Conservation (phyloP, 192 early-diverging fungal species). For the Entomortierella lignicola region DNA sequence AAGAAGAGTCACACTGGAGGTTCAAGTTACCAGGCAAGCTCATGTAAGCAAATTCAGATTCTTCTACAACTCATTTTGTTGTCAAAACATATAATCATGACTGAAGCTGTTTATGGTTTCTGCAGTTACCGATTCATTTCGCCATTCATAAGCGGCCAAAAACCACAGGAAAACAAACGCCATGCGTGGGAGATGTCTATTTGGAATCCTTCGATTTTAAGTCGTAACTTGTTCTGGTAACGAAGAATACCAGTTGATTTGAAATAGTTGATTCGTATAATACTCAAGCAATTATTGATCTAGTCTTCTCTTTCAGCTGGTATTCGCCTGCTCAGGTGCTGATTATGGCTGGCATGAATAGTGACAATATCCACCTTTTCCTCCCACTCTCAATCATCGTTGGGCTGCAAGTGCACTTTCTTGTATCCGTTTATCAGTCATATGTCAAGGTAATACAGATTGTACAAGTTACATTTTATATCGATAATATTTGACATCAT, state of each 20-base stretch:
- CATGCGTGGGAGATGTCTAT: slow-evolving; percentile 47
- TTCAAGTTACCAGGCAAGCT: slow-evolving; percentile 22
- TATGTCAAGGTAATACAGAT: slow-evolving; percentile 26
- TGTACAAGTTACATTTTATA: not conserved
- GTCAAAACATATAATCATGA: not conserved
- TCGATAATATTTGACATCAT: not conserved
- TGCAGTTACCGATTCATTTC: slow-evolving; percentile 28
- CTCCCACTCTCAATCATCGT: slow-evolving; percentile 63
- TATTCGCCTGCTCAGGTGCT: slow-evolving; percentile 72
- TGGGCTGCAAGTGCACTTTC: slow-evolving; percentile 61
- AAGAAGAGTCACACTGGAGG: slow-evolving; percentile 29
- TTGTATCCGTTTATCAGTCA: slow-evolving; percentile 32
- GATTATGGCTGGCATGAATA: slow-evolving; percentile 59
- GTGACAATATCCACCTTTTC: slow-evolving; percentile 68
- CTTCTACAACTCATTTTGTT: not conserved
- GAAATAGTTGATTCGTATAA: not conserved
- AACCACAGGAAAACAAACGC: slow-evolving; percentile 14
- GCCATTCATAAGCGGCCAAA: slow-evolving; percentile 14
- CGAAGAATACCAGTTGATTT: not conserved
- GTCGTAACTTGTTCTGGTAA: slow-evolving; percentile 51
- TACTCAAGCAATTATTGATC: not conserved
- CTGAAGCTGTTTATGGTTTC: not conserved
- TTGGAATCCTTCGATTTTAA: slow-evolving; percentile 43
- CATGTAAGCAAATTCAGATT: slow-evolving; percentile 4
- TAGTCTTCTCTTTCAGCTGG: slow-evolving; percentile 55